Percentiles rank a stretch among this genome's conserved stretches.
Evolutionary conservation across 2,329 filamentous ascomycete species (phyloP).

Genomic region (Fusarium incarnatum): DNA sequence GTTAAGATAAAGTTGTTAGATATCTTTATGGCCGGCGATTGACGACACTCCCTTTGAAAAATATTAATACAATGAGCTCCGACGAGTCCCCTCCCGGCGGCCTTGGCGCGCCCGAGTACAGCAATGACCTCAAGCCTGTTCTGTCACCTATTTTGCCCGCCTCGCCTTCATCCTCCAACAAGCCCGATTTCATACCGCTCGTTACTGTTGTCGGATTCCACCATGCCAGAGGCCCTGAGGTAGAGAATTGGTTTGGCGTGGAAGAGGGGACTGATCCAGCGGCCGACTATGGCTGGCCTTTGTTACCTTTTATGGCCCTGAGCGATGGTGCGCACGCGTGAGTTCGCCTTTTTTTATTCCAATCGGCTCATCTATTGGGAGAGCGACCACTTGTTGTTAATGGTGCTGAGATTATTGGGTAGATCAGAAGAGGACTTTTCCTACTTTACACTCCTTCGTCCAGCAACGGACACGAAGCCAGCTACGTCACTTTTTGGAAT

Average conservation of each 20-base stretch:
- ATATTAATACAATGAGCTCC: slow-evolving; percentile 44
- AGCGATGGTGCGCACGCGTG: slow-evolving; percentile 95
- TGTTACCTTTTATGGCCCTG: slow-evolving; percentile 96
- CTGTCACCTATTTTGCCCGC: slow-evolving; percentile 50
- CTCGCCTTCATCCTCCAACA: slow-evolving; percentile 48
- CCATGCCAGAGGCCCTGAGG: slow-evolving; percentile 88
- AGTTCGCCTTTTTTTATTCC: slow-evolving; percentile 51
- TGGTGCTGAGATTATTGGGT: slow-evolving; percentile 51
- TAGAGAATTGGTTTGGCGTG: slow-evolving; percentile 89
- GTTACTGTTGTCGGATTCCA: slow-evolving; percentile 87
- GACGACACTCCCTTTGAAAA: neutral
- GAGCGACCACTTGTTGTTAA: neutral
- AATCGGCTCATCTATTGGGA: neutral
- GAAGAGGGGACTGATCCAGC: slow-evolving; percentile 82
- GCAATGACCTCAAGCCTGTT: slow-evolving; percentile 46
- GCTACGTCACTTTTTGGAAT: slow-evolving; percentile 94
- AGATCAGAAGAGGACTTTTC: slow-evolving; percentile 96
- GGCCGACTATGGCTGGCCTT: slow-evolving; percentile 85
- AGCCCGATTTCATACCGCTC: slow-evolving; percentile 69
- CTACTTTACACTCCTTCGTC: slow-evolving; percentile 90
- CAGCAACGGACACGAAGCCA: slow-evolving; percentile 64
- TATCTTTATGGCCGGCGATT: slow-evolving; percentile 41
- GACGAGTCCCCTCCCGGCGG: slow-evolving; percentile 42
- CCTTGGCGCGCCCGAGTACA: slow-evolving; percentile 40
- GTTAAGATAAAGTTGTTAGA: slow-evolving; percentile 2